These are phyloP conservation scores for Furcasterigmium furcatum DNA, from an alignment of 2,329 filamentous ascomycete genomes.

Conservation along the genomic window DNA sequence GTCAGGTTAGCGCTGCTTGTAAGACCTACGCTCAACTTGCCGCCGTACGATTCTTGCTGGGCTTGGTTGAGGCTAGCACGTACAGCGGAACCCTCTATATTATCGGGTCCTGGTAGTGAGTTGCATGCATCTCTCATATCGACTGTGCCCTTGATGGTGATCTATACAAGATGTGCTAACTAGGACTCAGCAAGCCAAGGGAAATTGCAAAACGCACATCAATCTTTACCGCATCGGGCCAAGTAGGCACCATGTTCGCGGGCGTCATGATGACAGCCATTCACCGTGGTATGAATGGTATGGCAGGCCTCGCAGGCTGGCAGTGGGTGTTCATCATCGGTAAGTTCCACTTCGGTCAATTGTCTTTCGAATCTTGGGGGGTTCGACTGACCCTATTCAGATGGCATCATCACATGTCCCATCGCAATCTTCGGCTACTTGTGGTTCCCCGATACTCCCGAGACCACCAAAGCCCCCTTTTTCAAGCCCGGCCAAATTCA, in stretches of 20 bases:
- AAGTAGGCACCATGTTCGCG: conserved; percentile 57
- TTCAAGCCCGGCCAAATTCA: conserved; percentile 22
- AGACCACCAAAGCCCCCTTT: conserved; percentile 25
- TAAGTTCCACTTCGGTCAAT: conserved; percentile 32
- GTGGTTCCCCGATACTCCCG: conserved; percentile 46
- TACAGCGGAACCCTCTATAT: conserved; percentile 38
- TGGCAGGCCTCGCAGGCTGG: conserved; percentile 46
- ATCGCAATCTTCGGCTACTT: conserved; percentile 48
- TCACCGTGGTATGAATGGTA: conserved; percentile 33
- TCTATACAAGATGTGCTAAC: background rate
- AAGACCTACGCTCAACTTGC: conserved; percentile 26
- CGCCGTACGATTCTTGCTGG: conserved; percentile 35
- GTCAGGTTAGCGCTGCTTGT: conserved; percentile 21
- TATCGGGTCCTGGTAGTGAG: conserved; percentile 54
- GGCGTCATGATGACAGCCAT: conserved; percentile 53
- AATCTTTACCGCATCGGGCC: conserved; percentile 58
- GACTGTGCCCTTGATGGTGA: too few species aligned
- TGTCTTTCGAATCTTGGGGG: too few species aligned
- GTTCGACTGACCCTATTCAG: conserved; percentile 39
- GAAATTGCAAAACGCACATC: conserved; percentile 62
- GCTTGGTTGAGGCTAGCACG: conserved; percentile 32
- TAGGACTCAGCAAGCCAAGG: conserved; percentile 31
- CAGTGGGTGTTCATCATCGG: conserved; percentile 34
- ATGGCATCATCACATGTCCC: conserved; percentile 49
- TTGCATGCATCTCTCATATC: conserved; percentile 21